A percentile compares a stretch with the other conserved stretches of the same genome.
These are phyloP conservation scores for Mayamaea pseudoterrestris DNA, from an alignment of 108 stramenopile genomes.

Conservation along the genomic window DNA sequence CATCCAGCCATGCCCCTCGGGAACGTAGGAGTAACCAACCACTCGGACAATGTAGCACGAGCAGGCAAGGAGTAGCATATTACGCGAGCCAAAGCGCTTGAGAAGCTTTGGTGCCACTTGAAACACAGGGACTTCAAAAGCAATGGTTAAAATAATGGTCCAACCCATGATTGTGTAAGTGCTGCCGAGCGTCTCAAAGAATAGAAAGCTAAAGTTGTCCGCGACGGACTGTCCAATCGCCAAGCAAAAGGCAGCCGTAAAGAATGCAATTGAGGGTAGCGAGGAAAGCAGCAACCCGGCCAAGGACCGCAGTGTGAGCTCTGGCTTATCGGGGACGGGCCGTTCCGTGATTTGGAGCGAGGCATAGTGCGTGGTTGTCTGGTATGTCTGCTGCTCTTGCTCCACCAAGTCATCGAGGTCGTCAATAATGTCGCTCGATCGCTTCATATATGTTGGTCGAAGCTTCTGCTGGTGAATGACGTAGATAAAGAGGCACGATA, in stretches of 20 bases:
- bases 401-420: too few species aligned
- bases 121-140: conserved; percentile 58
- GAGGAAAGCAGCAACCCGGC: too few species aligned
- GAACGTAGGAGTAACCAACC: conserved; percentile 42
- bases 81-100: conserved; percentile 19
- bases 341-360: too few species aligned
- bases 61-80: conserved; percentile 26
- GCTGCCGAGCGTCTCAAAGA: conserved; percentile 37
- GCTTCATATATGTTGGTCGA: not conserved
- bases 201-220: conserved; percentile 46
- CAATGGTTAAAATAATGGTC: conserved; percentile 47
- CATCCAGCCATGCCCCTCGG: conserved; percentile 18
- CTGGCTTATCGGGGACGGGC: too few species aligned
- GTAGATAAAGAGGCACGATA: conserved; percentile 13
- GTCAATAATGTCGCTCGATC: conserved; percentile 2
- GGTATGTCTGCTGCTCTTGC: too few species aligned
- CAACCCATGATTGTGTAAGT: conserved; percentile 30
- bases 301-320: too few species aligned
- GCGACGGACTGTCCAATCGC: conserved; percentile 38
- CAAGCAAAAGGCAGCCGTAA: conserved; percentile 18
- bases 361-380: too few species aligned
- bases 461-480: not conserved
- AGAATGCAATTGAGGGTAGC: conserved; percentile 3
- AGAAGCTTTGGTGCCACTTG: conserved; percentile 34
- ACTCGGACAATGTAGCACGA: conserved; percentile 42